phyloP scores from a whole-genome alignment of 2,329 filamentous ascomycete species.

The Botryosphaeria dothidea region DNA sequence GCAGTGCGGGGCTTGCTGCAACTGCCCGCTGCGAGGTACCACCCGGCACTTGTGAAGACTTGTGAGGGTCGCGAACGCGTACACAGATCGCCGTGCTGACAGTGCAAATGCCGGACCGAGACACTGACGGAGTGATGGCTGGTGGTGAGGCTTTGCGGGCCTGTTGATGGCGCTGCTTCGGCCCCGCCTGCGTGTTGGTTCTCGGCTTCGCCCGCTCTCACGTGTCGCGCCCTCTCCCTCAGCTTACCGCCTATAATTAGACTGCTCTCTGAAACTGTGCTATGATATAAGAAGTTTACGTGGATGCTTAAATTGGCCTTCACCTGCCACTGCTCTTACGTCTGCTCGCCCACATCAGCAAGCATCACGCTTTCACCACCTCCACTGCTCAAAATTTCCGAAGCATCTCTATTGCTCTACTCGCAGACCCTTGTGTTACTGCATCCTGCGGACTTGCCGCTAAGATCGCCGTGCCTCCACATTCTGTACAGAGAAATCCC shows the following conservation, averaged over 20 bases:
- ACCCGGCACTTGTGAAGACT: neutral
- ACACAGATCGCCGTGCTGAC: neutral
- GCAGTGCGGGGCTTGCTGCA: neutral
- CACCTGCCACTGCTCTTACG: neutral
- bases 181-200: neutral
- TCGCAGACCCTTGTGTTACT: too few relatives aligned
- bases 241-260: constrained; percentile 5
- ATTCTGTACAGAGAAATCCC: too few relatives aligned
- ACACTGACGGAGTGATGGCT: neutral
- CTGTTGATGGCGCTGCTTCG: neutral
- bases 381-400: too few relatives aligned
- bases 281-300: constrained; percentile 5
- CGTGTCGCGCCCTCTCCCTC: neutral
- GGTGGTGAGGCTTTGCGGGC: neutral
- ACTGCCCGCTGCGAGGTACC: neutral
- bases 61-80: neutral
- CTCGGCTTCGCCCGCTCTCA: neutral
- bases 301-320: neutral
- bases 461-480: too few relatives aligned
- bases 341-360: neutral
- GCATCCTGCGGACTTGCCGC: too few relatives aligned
- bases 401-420: too few relatives aligned
- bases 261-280: neutral
- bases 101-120: neutral
- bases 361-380: neutral